A percentile compares a stretch with the other conserved stretches of the same genome.
These are phyloP conservation scores for Diutina siamensis DNA, from an alignment of 1,139 yeast species.

Conservation along the genomic window DNA sequence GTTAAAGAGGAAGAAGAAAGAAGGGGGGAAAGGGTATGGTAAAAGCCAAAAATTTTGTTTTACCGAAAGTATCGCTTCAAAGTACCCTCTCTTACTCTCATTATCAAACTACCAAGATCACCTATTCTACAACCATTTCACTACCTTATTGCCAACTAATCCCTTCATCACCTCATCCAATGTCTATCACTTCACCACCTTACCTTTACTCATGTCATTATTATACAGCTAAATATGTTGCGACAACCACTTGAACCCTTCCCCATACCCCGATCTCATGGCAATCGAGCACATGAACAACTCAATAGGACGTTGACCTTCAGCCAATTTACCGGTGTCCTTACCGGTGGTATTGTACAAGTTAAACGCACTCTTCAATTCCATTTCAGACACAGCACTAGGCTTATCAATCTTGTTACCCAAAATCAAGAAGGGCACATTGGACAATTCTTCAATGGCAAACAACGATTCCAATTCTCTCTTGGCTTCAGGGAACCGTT, in stretches of 20 bases:
- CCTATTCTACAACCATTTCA: no score
- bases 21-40: no score
- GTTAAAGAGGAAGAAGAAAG: no score
- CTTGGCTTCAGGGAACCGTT: constrained; percentile 87
- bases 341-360: constrained; percentile 76
- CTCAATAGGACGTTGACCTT: constrained; percentile 84
- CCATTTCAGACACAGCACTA: constrained; percentile 90
- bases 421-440: constrained; percentile 84
- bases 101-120: no score
- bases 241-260: constrained; percentile 93
- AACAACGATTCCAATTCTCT: constrained; percentile 90
- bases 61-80: no score
- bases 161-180: no score
- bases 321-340: constrained; percentile 57
- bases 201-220: background rate
- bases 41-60: no score
- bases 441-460: constrained; percentile 78
- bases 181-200: no score
- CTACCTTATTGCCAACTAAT: no score
- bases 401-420: constrained; percentile 97
- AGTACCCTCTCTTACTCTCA: no score
- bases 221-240: constrained; percentile 54
- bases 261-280: constrained; percentile 94
- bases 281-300: constrained; percentile 96
- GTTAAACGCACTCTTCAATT: constrained; percentile 83